These are phyloP conservation scores for Vitis cinerea DNA, from an alignment of 164 flowering plant genomes.

Conservation along the genomic window DNA sequence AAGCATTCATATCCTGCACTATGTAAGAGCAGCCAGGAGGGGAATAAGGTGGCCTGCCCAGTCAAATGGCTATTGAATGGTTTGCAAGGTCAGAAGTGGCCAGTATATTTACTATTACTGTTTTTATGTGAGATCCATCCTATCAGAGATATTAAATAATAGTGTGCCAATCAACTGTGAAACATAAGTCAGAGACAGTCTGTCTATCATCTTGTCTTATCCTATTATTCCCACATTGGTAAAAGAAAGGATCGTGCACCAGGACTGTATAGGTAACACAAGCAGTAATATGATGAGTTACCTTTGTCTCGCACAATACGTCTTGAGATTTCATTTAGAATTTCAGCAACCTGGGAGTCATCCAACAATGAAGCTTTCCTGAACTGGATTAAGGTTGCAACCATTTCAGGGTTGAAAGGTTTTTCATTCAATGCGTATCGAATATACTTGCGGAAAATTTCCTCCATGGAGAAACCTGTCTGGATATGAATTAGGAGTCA, in stretches of 20 bases:
- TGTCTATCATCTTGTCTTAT: neutral
- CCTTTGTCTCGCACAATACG: constrained; percentile 87
- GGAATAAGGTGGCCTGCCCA: neutral
- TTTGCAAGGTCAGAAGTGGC: neutral
- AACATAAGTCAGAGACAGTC: no score
- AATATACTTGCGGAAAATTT: constrained; percentile 83
- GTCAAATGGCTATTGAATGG: neutral
- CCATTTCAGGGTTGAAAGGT: constrained; percentile 68
- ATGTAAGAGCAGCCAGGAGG: no score
- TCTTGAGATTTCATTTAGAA: constrained; percentile 80
- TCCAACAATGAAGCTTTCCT: constrained; percentile 74
- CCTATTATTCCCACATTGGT: neutral
- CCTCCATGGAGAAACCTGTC: constrained; percentile 88
- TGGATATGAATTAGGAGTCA: constrained; percentile 34
- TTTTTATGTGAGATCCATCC: neutral
- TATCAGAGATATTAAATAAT: neutral
- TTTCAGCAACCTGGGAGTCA: constrained; percentile 71
- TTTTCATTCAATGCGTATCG: constrained; percentile 91
- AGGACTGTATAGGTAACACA: neutral
- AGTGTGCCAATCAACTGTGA: no score
- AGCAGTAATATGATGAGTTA: constrained; percentile 15
- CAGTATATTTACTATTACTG: neutral
- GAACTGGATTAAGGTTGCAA: constrained; percentile 68
- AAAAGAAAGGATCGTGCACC: no score
- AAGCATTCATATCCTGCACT: no score